Conservation (phyloP, 106 monocot genomes). For the Posidonia australis region DNA sequence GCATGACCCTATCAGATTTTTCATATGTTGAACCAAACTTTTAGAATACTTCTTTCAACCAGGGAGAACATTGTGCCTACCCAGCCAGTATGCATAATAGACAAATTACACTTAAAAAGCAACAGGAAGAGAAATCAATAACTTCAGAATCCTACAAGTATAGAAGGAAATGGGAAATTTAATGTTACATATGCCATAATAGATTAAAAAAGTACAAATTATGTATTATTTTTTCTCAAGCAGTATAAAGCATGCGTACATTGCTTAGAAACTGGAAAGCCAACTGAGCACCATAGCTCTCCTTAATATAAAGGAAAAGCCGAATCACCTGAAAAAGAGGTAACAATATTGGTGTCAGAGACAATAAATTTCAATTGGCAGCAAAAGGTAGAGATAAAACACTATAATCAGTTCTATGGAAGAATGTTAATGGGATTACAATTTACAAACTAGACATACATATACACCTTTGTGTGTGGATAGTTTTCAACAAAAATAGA, state of each 20-base stretch:
- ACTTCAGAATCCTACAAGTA: background rate
- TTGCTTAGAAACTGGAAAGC: constrained; percentile 87
- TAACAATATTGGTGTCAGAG: no score
- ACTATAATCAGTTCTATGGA: no score
- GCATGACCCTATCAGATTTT: no score
- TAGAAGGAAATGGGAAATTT: background rate
- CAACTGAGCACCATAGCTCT: constrained; percentile 51
- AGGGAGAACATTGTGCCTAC: no score
- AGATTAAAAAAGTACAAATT: background rate
- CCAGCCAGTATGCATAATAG: no score
- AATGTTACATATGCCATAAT: background rate
- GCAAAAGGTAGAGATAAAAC: background rate
- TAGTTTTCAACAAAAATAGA: no score
- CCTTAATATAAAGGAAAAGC: constrained; percentile 81
- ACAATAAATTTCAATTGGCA: constrained; percentile 3
- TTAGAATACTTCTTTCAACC: no score
- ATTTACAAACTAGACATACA: no score
- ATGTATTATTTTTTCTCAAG: background rate
- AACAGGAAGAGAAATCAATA: background rate
- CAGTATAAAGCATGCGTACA: constrained; percentile 32
- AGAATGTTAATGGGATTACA: no score
- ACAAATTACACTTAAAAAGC: no score
- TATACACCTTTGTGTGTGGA: no score
- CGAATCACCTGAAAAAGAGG: constrained; percentile 85
- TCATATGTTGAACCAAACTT: no score